Conservation (phyloP, 495 filamentous ascomycete genomes). For the Rostrohypoxylon terebratum region DNA sequence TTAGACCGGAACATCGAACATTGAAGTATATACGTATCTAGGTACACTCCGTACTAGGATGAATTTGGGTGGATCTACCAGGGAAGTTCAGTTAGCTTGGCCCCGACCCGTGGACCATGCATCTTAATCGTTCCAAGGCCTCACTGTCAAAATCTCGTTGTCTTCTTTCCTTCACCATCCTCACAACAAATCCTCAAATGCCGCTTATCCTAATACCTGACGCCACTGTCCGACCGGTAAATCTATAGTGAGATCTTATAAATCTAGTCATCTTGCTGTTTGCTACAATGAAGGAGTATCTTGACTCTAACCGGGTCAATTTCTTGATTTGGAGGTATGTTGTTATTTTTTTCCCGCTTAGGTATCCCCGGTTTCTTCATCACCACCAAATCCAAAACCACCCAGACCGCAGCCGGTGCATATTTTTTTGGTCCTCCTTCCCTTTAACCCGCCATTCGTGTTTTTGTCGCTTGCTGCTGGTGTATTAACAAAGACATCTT, state of each 20-base stretch:
- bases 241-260: conserved; percentile 6
- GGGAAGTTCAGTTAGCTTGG: conserved; percentile 42
- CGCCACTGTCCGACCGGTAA: conserved; percentile 14
- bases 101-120: conserved; percentile 46
- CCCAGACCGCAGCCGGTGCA: conserved; percentile 28
- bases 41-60: conserved; percentile 39
- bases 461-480: conserved; percentile 40
- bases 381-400: conserved; percentile 32
- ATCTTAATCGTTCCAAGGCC: conserved; percentile 47
- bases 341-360: conserved; percentile 46
- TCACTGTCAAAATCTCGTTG: conserved; percentile 45
- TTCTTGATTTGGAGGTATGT: conserved; percentile 98
- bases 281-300: conserved; percentile 67
- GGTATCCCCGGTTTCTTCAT: conserved; percentile 52
- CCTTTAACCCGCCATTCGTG: conserved; percentile 17
- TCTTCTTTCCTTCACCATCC: conserved; percentile 46
- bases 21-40: not conserved
- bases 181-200: conserved; percentile 37
- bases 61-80: conserved; percentile 42
- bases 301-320: conserved; percentile 95
- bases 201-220: conserved; percentile 28
- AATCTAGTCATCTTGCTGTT: conserved; percentile 5
- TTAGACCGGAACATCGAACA: conserved; percentile 14
- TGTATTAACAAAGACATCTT: conserved; percentile 52
- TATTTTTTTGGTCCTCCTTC: conserved; percentile 10